Conservation (phyloP, 140 eudicot genomes). For the Eryngium alpinum region DNA sequence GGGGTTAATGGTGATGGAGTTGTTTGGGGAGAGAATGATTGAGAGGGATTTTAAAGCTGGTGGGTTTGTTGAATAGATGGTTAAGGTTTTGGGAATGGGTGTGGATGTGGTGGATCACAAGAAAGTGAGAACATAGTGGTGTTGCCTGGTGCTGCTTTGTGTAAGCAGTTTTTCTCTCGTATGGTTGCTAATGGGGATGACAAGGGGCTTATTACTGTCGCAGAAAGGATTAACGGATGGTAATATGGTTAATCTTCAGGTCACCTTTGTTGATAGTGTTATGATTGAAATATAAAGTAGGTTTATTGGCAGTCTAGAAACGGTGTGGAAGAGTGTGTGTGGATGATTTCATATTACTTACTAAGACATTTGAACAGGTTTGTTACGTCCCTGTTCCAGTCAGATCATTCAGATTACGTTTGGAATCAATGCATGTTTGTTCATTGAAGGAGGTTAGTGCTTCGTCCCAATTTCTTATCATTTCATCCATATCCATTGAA, state of each 20-base stretch:
- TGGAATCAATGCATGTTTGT: too few species aligned
- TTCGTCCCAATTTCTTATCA: too few species aligned
- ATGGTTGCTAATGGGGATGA: slow-evolving; percentile 98
- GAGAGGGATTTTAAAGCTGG: slow-evolving; percentile 81
- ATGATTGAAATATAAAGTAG: too few species aligned
- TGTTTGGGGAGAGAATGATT: slow-evolving; percentile 79
- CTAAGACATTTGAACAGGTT: too few species aligned
- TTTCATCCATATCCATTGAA: too few species aligned
- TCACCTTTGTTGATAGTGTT: slow-evolving; percentile 31
- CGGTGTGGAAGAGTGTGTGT: too few species aligned
- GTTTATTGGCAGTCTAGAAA: too few species aligned
- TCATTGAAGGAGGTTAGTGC: too few species aligned
- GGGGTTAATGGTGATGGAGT: slow-evolving; percentile 75
- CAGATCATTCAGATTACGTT: too few species aligned
- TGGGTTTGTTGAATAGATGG: slow-evolving; percentile 91
- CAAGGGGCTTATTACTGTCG: slow-evolving; percentile 63
- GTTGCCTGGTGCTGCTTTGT: slow-evolving; percentile 78
- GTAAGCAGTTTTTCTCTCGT: slow-evolving; percentile 66
- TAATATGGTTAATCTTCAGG: slow-evolving; percentile 21
- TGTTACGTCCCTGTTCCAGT: too few species aligned
- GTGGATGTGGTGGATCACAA: slow-evolving; percentile 61
- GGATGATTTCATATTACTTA: too few species aligned
- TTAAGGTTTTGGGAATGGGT: slow-evolving; percentile 93
- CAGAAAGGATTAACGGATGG: slow-evolving; percentile 70
- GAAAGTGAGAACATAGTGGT: slow-evolving; percentile 42